Evolutionary conservation across 2,329 filamentous ascomycete genomes (phyloP), one percentile per base, ranked within the genome.

Genomic region (Chrysoporthe cubensis): DNA sequence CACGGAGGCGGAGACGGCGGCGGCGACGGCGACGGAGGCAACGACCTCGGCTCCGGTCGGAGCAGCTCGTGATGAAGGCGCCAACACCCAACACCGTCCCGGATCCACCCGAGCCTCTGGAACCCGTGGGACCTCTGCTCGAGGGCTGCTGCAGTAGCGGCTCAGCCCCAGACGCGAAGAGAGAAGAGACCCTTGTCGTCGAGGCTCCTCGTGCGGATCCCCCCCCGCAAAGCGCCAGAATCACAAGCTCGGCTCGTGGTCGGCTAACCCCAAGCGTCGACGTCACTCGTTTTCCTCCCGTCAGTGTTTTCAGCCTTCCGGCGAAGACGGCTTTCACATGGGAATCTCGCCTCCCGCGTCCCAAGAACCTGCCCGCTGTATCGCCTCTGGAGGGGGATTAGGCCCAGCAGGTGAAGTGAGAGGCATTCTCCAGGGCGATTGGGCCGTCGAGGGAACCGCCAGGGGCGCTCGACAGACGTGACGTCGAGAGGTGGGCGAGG

Each of bases 171-270:
- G 37, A 6, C 9, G 37, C 37, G 37, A 40, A 26, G 26, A 26
- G 26, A 26, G 26, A 26, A 26, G 37, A 40, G 37, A 40, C 2
- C 26, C 50, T 54, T 54, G 48, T 48, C 46, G 37, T 40, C 37
- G 37, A 40, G 37, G 37, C 37, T 52, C 32, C n/a, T 8, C 56
- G n/a, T 21, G 42, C 34, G 37, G 37, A 48, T 21, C 9, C 6
- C 14, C 59, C 66, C 68, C 65, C 68, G 65, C 68, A 65, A 57
- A 57, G 64, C 52, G 57, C 37, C 50, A 63, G 46, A 58, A 60
- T 65, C 68, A 68, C 62, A 69, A 68, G 68, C 68, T 69, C 68
- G 68, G 68, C 68, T 68, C 43, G 58, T 58, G 26, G 64, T 67
- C 68, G 68, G 68, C 68, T 69, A 67, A 69, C 50, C 44, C 65